Percentiles rank a stretch among this genome's conserved stretches.
phyloP scores from a whole-genome alignment of 148 eudicot species.

The Selenicereus undatus region DNA sequence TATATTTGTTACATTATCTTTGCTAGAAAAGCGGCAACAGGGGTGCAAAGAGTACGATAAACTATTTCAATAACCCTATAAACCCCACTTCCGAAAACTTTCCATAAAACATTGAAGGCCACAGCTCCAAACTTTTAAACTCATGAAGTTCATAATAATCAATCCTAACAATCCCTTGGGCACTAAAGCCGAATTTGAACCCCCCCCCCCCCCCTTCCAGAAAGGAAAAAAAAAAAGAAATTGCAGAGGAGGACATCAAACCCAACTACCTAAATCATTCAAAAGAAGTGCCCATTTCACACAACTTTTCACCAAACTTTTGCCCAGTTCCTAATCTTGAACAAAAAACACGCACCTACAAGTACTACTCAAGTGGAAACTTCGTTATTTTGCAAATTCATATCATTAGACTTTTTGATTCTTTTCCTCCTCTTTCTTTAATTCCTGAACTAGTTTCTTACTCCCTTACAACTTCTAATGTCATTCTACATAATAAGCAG shows the following conservation, averaged over 20 bases:
- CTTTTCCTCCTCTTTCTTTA: too few relatives aligned
- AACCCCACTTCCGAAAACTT: neutral
- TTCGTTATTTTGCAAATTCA: neutral
- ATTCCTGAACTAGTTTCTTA: neutral
- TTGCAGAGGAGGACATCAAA: neutral
- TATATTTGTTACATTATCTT: neutral
- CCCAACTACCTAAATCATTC: neutral
- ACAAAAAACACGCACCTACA: neutral
- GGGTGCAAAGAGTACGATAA: neutral
- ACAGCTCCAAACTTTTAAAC: neutral
- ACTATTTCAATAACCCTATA: neutral
- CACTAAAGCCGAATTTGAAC: neutral
- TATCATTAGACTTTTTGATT: neutral
- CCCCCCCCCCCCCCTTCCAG: neutral
- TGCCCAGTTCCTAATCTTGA: neutral
- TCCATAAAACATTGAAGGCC: neutral
- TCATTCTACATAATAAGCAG: neutral
- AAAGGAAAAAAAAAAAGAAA: neutral
- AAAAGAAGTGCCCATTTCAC: neutral
- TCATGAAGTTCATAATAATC: neutral
- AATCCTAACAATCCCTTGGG: neutral
- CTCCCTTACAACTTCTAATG: neutral
- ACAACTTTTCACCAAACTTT: conserved; percentile 12
- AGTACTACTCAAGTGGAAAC: conserved; percentile 12
- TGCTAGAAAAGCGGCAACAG: neutral